A percentile compares a stretch with the other conserved stretches of the same genome.
These are phyloP conservation scores for Cymbopogon flexuosus DNA, from an alignment of 202 grass and related monocot genomes.

Conservation along the genomic window DNA sequence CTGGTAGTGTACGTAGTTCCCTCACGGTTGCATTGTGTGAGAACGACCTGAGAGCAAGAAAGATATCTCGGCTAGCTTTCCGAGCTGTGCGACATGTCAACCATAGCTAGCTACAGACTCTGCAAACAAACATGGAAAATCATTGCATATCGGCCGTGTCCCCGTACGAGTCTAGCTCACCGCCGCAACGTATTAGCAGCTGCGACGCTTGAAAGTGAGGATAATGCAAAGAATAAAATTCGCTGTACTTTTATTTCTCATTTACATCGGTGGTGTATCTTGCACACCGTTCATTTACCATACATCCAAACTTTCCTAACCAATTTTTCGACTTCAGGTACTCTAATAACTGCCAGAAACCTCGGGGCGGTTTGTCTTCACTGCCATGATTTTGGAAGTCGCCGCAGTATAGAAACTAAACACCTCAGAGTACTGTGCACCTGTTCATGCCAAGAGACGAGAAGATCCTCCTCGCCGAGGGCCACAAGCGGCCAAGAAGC, in stretches of 20 bases:
- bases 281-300: neutral
- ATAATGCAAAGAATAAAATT: neutral
- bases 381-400: neutral
- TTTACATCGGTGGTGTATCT: neutral
- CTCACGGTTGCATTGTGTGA: too few species aligned
- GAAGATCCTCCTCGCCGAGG: constrained; percentile 57
- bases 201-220: too few species aligned
- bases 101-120: neutral
- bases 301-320: neutral
- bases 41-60: too few species aligned
- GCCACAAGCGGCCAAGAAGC: constrained; percentile 55
- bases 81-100: too few species aligned
- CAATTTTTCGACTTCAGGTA: neutral
- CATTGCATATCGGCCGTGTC: neutral
- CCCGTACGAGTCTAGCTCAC: neutral
- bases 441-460: constrained; percentile 67
- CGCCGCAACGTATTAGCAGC: too few species aligned
- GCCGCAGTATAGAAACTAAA: neutral
- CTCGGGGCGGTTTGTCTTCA: neutral
- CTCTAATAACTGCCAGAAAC: neutral
- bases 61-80: too few species aligned
- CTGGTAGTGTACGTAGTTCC: too few species aligned
- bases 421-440: constrained; percentile 69
- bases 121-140: neutral
- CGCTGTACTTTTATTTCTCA: neutral